Base-by-base conservation (phyloP, 768 basidiomycete species). In the Auriscalpium microsporum region DNA sequence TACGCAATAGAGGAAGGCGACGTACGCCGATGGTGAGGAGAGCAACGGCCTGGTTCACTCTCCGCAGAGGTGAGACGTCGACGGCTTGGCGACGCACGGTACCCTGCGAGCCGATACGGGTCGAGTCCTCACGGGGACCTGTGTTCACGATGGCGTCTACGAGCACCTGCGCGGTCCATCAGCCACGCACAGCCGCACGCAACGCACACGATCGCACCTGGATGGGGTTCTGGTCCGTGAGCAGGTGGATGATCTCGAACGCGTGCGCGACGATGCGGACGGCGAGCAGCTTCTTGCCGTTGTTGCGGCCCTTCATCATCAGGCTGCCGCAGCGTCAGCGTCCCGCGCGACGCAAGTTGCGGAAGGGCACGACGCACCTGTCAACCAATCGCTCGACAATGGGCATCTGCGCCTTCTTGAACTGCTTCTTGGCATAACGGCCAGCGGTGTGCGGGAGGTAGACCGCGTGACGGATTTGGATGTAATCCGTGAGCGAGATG, bases 261-360 rank as follows among this genome's bases (percentile, higher is more conserved):
- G 96, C 90, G 74, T 99, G 96, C 57, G 93, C 90, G 68, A 99
- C 96, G 68, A 99, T 99, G 75, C 96, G 93, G 73, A 99, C 91
- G 67, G 96, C 87, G 73, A 99, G 76, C 71, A 98, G 86, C 78
- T 98, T 98, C 81, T 98, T 97, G 70, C 96, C 96, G 77, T 94
- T 98, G 86, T 98, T 99, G 75, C 96, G 94, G 59, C 96, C 96
- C 78, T 98, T 96, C 96, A 99, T 99, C 96, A 99, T 99, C 71
- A 99, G 76, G 73, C 93, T 95, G 63, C 5, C 36, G 35, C 23
- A 19, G 48, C 11, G 16, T 48, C 38, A 28, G n/a, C 17, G 14
- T 16, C n/a, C 21, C 38, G 21, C 5, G 28, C 11, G 21, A 13
- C 28, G 28, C 28, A 28, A 4, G 28, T 28, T 28, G 28, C 28